Percentiles rank a stretch among this genome's conserved stretches.
These are phyloP conservation scores for Talaromyces wortmannii DNA, from an alignment of 495 filamentous ascomycete species.

Conservation along the genomic window DNA sequence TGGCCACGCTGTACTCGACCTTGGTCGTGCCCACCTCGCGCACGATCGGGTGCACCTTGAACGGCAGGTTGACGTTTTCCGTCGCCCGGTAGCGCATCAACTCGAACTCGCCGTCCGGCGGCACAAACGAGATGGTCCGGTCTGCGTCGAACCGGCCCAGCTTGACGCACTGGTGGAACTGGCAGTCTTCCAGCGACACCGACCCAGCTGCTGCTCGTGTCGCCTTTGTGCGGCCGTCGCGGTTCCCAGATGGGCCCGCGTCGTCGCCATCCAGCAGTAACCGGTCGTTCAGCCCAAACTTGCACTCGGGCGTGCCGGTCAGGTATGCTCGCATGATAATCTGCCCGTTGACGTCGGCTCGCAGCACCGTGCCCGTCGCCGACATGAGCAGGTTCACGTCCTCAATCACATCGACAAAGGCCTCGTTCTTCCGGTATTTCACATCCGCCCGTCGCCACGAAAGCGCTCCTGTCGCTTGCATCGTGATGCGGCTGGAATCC, in stretches of 20 bases:
- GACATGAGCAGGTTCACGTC: slow-evolving; percentile 99
- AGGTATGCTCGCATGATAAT: slow-evolving; percentile 99
- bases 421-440: slow-evolving; percentile 99
- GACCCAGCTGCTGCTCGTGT: slow-evolving; percentile 93
- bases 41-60: slow-evolving; percentile 98
- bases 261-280: slow-evolving; percentile 79
- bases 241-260: slow-evolving; percentile 49
- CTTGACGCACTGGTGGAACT: slow-evolving; percentile 99
- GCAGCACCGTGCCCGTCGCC: slow-evolving; percentile 86
- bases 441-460: slow-evolving; percentile 97
- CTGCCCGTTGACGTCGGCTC: slow-evolving; percentile 94
- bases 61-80: slow-evolving; percentile 97
- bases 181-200: slow-evolving; percentile 95
- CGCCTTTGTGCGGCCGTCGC: slow-evolving; percentile 55
- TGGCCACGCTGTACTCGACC: slow-evolving; percentile 96
- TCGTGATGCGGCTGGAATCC: slow-evolving; percentile 93
- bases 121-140: slow-evolving; percentile 95
- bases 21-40: slow-evolving; percentile 96
- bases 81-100: slow-evolving; percentile 99
- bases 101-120: slow-evolving; percentile 98
- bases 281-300: slow-evolving; percentile 97
- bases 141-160: slow-evolving; percentile 95
- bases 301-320: slow-evolving; percentile 94
- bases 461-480: slow-evolving; percentile 96
- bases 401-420: slow-evolving; percentile 98